These are phyloP conservation scores for Russula earlei DNA, from an alignment of 768 basidiomycete genomes.

Conservation along the genomic window DNA sequence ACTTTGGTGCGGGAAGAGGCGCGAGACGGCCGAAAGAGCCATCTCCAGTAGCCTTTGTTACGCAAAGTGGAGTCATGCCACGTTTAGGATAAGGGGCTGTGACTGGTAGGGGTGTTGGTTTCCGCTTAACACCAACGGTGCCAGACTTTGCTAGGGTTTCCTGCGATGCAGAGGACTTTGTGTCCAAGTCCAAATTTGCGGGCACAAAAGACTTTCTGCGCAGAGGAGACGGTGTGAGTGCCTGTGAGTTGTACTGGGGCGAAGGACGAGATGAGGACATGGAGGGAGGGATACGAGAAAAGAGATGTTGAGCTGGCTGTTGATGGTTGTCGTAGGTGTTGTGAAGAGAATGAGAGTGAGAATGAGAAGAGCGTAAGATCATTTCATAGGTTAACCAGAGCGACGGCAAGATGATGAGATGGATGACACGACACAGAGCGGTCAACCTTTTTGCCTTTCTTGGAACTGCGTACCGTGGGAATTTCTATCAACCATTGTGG, in stretches of 20 bases:
- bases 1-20: conserved; percentile 21
- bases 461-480: conserved; percentile 9
- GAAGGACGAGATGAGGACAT: conserved; percentile 10
- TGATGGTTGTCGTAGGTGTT: neutral
- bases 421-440: too few relatives aligned
- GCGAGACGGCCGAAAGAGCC: conserved; percentile 19
- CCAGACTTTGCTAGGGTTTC: neutral
- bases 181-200: conserved; percentile 4
- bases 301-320: neutral
- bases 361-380: neutral
- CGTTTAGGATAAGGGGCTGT: conserved; percentile 19
- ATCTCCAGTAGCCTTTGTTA: conserved; percentile 14
- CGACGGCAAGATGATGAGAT: neutral
- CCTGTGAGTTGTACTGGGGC: conserved; percentile 9
- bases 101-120: conserved; percentile 16
- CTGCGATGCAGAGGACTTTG: neutral
- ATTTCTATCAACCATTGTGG: conserved; percentile 10
- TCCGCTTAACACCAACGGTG: conserved; percentile 18
- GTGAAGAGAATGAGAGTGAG: neutral
- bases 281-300: neutral
- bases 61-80: conserved; percentile 18
- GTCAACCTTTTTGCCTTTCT: neutral
- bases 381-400: conserved; percentile 4
- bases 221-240: conserved; percentile 17
- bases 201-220: conserved; percentile 18